phyloP scores from a whole-genome alignment of 345 rosid species.

The Gossypium herbaceum region DNA sequence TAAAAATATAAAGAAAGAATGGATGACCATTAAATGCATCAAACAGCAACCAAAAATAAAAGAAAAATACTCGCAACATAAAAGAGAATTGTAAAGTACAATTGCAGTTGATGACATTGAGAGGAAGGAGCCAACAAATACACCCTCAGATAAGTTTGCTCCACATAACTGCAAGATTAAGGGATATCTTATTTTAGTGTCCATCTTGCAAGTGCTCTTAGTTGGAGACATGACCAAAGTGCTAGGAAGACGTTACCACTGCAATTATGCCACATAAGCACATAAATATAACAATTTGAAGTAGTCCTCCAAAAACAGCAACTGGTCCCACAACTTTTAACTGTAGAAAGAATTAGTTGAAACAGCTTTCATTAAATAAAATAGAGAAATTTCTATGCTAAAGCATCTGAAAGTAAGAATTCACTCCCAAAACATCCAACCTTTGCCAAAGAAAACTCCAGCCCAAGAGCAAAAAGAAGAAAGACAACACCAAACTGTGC shows the following conservation, averaged over 20 bases:
- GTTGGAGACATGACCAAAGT: slow-evolving; percentile 15
- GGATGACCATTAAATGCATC: slow-evolving; percentile 9
- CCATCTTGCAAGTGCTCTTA: slow-evolving; percentile 15
- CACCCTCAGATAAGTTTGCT: slow-evolving; percentile 92
- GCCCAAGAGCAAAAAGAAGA: slow-evolving; percentile 97
- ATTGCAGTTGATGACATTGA: slow-evolving; percentile 99
- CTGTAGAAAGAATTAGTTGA: slow-evolving; percentile 42
- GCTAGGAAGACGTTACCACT: slow-evolving; percentile 39
- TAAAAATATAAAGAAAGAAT: slow-evolving; percentile 19
- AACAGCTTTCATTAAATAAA: slow-evolving; percentile 16
- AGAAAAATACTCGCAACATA: slow-evolving; percentile 8
- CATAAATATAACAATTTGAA: slow-evolving; percentile 81
- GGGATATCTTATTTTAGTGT: slow-evolving; percentile 21
- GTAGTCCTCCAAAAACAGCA: slow-evolving; percentile 90
- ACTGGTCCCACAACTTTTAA: slow-evolving; percentile 95
- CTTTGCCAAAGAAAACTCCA: slow-evolving; percentile 98
- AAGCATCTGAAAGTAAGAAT: background rate
- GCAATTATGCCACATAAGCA: slow-evolving; percentile 73
- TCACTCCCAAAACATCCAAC: slow-evolving; percentile 28
- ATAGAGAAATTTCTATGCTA: slow-evolving; percentile 1
- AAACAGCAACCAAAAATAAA: slow-evolving; percentile 9
- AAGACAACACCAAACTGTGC: slow-evolving; percentile 99
- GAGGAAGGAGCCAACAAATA: slow-evolving; percentile 89
- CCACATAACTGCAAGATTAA: slow-evolving; percentile 72
- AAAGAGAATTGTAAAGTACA: slow-evolving; percentile 43